A percentile compares a stretch with the other conserved stretches of the same genome.
These are phyloP conservation scores for Pueraria montana DNA, from an alignment of 306 rosid genomes.

Conservation along the genomic window DNA sequence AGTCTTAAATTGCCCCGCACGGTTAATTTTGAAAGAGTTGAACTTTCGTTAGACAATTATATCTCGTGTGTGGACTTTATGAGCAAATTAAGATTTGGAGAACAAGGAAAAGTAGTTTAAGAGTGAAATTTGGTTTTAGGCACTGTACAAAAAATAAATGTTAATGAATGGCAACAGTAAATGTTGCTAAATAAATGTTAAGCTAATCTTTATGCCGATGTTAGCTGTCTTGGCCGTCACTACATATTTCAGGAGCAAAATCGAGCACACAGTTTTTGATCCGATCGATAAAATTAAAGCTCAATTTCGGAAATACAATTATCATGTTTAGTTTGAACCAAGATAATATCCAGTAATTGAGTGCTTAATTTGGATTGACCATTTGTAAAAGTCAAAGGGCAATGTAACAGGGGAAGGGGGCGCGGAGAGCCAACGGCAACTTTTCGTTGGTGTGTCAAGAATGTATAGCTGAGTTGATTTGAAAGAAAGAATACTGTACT, in stretches of 20 bases:
- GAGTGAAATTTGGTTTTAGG: background rate
- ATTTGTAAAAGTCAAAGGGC: conserved; percentile 3
- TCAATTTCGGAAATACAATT: background rate
- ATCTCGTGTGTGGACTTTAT: background rate
- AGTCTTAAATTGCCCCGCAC: background rate
- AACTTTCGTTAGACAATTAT: background rate
- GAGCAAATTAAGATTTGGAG: background rate
- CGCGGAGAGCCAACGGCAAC: background rate
- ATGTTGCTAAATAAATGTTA: too few species aligned
- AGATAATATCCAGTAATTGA: background rate
- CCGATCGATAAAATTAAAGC: background rate
- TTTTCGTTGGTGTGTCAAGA: background rate
- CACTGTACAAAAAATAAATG: background rate
- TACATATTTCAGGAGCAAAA: background rate
- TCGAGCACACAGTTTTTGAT: background rate
- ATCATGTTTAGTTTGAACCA: background rate
- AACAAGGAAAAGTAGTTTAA: background rate
- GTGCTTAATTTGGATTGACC: background rate
- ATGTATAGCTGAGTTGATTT: conserved; percentile 3
- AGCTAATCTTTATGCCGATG: too few species aligned
- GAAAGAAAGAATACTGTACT: background rate
- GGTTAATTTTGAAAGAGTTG: conserved; percentile 7
- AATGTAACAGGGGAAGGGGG: background rate
- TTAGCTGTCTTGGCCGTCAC: too few species aligned
- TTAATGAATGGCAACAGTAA: background rate